These are phyloP conservation scores for Sistotremastrum niveocremeum DNA, from an alignment of 768 basidiomycete species.

Conservation along the genomic window DNA sequence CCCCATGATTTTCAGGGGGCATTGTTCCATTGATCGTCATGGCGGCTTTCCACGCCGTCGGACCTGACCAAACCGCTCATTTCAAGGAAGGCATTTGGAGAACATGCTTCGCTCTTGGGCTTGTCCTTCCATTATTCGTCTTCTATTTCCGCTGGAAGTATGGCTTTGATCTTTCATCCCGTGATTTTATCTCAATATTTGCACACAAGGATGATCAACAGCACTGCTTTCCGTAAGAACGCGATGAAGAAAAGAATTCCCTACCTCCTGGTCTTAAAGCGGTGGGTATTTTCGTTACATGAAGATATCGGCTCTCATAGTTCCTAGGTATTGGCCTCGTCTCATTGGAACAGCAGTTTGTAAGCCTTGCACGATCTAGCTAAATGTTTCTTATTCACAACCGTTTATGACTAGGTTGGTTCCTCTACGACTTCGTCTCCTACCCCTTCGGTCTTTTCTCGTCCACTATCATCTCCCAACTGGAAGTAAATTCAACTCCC, in stretches of 20 bases:
- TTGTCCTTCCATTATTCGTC: constrained; percentile 15
- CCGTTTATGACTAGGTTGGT: constrained; percentile 11
- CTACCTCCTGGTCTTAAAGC: constrained; percentile 3
- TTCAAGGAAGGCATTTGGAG: constrained; percentile 12
- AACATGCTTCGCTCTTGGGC: constrained; percentile 13
- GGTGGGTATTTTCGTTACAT: too few relatives aligned
- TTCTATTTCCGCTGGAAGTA: constrained; percentile 8
- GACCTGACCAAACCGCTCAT: constrained; percentile 9
- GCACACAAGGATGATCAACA: constrained; percentile 14
- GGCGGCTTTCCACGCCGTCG: not conserved
- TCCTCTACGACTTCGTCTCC: constrained; percentile 17
- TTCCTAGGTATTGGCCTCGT: constrained; percentile 16
- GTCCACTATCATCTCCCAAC: constrained; percentile 13
- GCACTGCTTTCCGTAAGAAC: constrained; percentile 13
- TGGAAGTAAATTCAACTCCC: not conserved
- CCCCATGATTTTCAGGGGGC: not conserved
- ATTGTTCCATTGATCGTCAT: constrained; percentile 10
- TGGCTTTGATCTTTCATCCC: too few relatives aligned
- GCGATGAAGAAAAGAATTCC: constrained; percentile 11
- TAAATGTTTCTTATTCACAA: too few relatives aligned
- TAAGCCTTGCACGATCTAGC: too few relatives aligned
- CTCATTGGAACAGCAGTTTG: constrained; percentile 10
- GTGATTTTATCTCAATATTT: too few relatives aligned
- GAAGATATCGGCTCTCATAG: constrained; percentile 5
- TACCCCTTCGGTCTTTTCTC: constrained; percentile 15